Percentiles rank a stretch among this genome's conserved stretches.
Conservation (phyloP, 495 filamentous ascomycete genomes). For the Penicillium subrubescens region DNA sequence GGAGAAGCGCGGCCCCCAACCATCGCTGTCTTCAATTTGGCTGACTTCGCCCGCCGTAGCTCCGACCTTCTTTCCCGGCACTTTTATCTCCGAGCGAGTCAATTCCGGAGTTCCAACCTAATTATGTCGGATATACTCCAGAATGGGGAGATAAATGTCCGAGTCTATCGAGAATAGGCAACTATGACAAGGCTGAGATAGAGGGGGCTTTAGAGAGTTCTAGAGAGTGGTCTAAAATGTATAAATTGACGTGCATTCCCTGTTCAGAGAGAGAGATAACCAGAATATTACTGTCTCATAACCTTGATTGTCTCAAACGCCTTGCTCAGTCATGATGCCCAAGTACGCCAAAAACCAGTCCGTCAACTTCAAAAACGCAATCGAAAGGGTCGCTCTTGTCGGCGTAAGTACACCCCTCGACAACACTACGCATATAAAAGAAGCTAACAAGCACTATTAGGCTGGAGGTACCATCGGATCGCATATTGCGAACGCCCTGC, state of each 20-base stretch:
- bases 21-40: background rate
- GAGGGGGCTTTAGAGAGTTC: background rate
- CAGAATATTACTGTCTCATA: background rate
- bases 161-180: background rate
- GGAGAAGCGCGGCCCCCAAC: background rate
- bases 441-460: constrained; percentile 36
- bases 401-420: constrained; percentile 38
- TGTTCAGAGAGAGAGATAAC: background rate
- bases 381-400: constrained; percentile 52
- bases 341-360: constrained; percentile 41
- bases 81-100: background rate
- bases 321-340: constrained; percentile 15
- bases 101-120: background rate
- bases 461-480: constrained; percentile 62
- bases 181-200: background rate
- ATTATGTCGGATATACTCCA: background rate
- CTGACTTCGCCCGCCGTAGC: background rate
- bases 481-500: constrained; percentile 50
- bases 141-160: background rate
- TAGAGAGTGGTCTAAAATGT: background rate
- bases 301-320: background rate
- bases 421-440: background rate
- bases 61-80: background rate
- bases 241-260: background rate
- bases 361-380: constrained; percentile 41